Evolutionary conservation across 805 yeast genomes (phyloP).

Genomic region (Candida lessepsii): DNA sequence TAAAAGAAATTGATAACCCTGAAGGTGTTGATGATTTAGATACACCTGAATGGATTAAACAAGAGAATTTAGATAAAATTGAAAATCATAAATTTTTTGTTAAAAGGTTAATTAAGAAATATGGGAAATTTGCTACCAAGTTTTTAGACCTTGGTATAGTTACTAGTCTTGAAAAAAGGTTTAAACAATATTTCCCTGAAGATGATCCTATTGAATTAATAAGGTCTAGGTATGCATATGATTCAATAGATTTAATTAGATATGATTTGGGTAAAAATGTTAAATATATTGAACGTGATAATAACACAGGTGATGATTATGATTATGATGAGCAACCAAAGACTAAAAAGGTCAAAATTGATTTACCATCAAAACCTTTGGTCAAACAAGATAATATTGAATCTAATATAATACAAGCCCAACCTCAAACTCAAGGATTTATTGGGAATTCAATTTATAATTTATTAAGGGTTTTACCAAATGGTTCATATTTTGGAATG

Average conservation of each 20-base stretch:
- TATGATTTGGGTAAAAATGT: constrained; percentile 34
- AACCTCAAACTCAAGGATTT: constrained; percentile 20
- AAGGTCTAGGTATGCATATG: constrained; percentile 39
- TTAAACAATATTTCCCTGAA: constrained; percentile 61
- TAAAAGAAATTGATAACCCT: constrained; percentile 37
- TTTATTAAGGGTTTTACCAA: constrained; percentile 58
- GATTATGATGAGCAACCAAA: constrained; percentile 18
- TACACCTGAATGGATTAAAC: constrained; percentile 37
- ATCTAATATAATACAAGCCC: constrained; percentile 4
- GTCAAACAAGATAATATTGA: constrained; percentile 6
- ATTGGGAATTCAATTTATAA: constrained; percentile 38
- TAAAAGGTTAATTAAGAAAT: constrained; percentile 39
- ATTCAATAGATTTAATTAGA: constrained; percentile 34
- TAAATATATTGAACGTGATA: constrained; percentile 6
- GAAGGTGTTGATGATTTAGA: constrained; percentile 25
- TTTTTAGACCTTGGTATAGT: constrained; percentile 72
- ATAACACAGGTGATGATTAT: constrained; percentile 11
- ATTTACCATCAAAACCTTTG: constrained; percentile 14
- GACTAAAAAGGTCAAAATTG: constrained; percentile 8
- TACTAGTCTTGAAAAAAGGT: constrained; percentile 63
- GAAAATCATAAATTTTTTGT: constrained; percentile 25
- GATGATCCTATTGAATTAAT: constrained; percentile 43
- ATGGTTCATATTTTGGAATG: constrained; percentile 51
- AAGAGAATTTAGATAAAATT: constrained; percentile 41
- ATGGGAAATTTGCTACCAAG: constrained; percentile 65